phyloP scores from a whole-genome alignment of 495 filamentous ascomycete genomes.

The Chaetomidium leptoderma region DNA sequence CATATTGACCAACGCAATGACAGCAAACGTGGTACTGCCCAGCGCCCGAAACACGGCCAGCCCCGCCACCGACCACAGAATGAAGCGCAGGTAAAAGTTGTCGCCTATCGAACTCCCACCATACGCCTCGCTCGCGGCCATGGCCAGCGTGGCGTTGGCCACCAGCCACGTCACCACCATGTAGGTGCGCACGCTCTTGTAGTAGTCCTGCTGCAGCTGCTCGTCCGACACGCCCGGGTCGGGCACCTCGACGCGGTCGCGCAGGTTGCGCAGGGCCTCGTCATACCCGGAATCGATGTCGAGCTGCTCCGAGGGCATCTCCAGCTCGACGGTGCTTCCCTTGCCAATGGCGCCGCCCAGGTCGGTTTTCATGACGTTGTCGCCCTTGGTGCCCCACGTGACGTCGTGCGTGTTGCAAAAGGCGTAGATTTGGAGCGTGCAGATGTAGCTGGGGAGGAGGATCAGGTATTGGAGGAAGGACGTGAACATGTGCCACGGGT shows the following conservation, averaged over 20 bases:
- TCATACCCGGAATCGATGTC: constrained; percentile 99
- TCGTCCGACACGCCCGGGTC: constrained; percentile 57
- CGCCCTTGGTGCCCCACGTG: constrained; percentile 98
- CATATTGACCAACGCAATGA: constrained; percentile 77
- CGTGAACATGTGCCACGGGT: constrained; percentile 99
- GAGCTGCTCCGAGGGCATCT: constrained; percentile 96
- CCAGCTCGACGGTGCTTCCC: constrained; percentile 72
- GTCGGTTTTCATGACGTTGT: constrained; percentile 89
- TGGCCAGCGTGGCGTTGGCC: constrained; percentile 83
- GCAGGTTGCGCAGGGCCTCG: constrained; percentile 90
- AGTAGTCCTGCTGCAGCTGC: constrained; percentile 96
- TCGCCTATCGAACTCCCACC: constrained; percentile 58
- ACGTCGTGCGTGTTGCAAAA: constrained; percentile 99
- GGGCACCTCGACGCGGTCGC: constrained; percentile 84
- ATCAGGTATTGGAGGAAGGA: constrained; percentile 89
- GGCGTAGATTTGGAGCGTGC: constrained; percentile 95
- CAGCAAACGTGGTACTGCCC: constrained; percentile 73
- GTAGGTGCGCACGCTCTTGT: constrained; percentile 94
- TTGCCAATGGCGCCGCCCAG: constrained; percentile 76
- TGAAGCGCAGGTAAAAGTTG: constrained; percentile 90
- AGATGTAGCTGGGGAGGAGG: constrained; percentile 89
- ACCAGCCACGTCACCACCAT: constrained; percentile 98
- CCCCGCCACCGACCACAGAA: constrained; percentile 86
- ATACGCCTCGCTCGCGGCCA: constrained; percentile 91
- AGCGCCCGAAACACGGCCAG: constrained; percentile 80